Base-by-base conservation (phyloP, 345 rosid species). In the Bretschneidera sinensis region DNA sequence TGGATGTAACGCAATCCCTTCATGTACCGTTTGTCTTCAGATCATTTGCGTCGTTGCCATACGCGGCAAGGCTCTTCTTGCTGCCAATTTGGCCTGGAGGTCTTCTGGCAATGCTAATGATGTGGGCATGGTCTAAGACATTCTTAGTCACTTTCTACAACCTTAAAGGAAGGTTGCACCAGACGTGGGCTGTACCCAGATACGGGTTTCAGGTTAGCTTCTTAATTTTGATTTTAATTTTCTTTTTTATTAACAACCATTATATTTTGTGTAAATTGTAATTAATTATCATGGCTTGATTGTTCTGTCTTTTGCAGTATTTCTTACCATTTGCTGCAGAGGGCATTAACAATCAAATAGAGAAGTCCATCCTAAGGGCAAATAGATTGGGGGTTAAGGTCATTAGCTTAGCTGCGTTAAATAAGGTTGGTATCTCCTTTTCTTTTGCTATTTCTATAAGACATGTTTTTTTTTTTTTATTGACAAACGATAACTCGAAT, bases 361-460 rank as follows among this genome's bases (percentile, higher is more conserved):
- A 95, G 62, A 71, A 64, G 33, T 96, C 97, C 35, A 95, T 95
- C 43, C 71, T 95, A 8, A 79, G 67, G 50, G 99, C 98, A 9
- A 88, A 95, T 70, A 78, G 71, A 62, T 53, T 86, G 43, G 99
- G 99, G 24, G 87, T 95, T 16, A 88, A 88, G 73, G 96, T 95
- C 71, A 81, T 95, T 64, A 91, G 99, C 78, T 90, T 95, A 70
- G 99, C 99, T 68, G 99, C 99, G 64, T 72, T 88, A 58, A 88
- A 88, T 63, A 88, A 88, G 96, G 96, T 87, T 54, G 22, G 66
- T 56, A 9, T 11, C 15, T 21, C 8, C 19, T 35, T 39, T 43
- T 53, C 0, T 22, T 2, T n/a, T n/a, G n/a, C n/a, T n/a, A n/a
- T n/a, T n/a, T n/a, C n/a, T n/a, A n/a, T n/a, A n/a, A n/a, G n/a